These are phyloP conservation scores for Colletotrichum zoysiae DNA, from an alignment of 2,329 filamentous ascomycete genomes.

Conservation along the genomic window DNA sequence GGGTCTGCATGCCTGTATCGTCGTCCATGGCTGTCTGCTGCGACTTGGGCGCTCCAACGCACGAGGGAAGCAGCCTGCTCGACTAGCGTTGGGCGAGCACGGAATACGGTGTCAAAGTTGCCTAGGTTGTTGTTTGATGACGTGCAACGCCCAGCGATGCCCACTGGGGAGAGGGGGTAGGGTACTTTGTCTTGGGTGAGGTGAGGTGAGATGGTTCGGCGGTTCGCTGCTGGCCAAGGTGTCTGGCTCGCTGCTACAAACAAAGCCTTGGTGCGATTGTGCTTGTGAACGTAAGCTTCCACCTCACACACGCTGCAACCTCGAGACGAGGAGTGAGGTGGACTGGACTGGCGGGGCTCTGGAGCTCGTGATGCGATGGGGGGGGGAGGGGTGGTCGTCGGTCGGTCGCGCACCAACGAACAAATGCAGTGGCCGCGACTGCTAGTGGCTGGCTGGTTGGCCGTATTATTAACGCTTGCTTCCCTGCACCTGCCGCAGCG, in stretches of 20 bases:
- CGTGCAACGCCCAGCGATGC: conserved; percentile 1
- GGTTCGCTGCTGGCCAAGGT: conserved; percentile 9
- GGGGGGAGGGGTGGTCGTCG: conserved; percentile 15
- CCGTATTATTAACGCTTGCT: conserved; percentile 11
- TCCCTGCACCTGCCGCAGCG: conserved; percentile 7
- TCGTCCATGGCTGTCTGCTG: conserved; percentile 52
- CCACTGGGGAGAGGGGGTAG: neutral
- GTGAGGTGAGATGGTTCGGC: conserved; percentile 1
- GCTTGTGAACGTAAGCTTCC: conserved; percentile 7
- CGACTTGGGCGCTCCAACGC: conserved; percentile 42
- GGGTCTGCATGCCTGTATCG: conserved; percentile 58
- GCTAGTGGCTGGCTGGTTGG: conserved; percentile 25
- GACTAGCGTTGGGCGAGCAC: conserved; percentile 35
- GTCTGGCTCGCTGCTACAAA: conserved; percentile 1
- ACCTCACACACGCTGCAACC: conserved; percentile 10
- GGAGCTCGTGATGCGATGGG: conserved; percentile 12
- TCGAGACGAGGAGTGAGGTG: conserved; percentile 8
- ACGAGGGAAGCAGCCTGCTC: conserved; percentile 35
- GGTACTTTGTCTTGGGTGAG: conserved; percentile 2
- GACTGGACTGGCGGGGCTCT: conserved; percentile 26
- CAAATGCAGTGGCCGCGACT: conserved; percentile 17
- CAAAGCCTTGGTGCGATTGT: conserved; percentile 5
- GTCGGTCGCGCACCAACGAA: conserved; percentile 8
- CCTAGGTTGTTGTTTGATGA: conserved; percentile 10
- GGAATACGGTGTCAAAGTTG: conserved; percentile 18